phyloP scores from a whole-genome alignment of 2,329 filamentous ascomycete species.

The Fusarium sp. region DNA sequence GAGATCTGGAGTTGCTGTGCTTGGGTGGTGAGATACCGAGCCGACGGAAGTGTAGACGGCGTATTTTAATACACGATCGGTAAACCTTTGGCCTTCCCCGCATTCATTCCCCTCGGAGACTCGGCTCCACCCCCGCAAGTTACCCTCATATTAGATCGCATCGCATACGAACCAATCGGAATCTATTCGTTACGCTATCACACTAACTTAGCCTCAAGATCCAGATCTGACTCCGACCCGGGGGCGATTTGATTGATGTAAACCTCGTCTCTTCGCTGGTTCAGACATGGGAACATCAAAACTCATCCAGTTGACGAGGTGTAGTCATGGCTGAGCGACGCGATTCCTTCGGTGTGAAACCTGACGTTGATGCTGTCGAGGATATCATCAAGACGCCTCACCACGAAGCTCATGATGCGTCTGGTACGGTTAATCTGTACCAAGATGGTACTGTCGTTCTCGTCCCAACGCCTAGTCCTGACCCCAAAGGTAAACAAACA shows the following conservation, averaged over 20 bases:
- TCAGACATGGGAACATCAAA: rapidly evolving
- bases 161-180: not conserved
- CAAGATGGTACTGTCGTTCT: constrained; percentile 9
- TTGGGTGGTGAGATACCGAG: constrained; percentile 2
- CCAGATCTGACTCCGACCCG: not conserved
- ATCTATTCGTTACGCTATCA: not conserved
- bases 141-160: not conserved
- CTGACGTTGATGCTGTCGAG: constrained; percentile 1
- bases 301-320: not conserved
- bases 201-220: not conserved
- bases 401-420: not conserved
- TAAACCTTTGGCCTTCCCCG: not conserved
- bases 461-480: not conserved
- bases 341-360: not conserved
- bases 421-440: constrained; percentile 5
- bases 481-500: not conserved
- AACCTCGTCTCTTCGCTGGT: not conserved
- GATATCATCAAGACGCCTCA: not conserved
- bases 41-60: not conserved
- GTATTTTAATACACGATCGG: not conserved
- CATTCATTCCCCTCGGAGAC: not conserved
- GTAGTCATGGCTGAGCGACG: constrained; percentile 4
- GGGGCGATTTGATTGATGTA: not conserved
- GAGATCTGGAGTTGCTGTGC: not conserved
- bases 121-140: constrained; percentile 21